These are phyloP conservation scores for Singerocomus rubriflavus DNA, from an alignment of 1,284 basidiomycete species.

Conservation along the genomic window DNA sequence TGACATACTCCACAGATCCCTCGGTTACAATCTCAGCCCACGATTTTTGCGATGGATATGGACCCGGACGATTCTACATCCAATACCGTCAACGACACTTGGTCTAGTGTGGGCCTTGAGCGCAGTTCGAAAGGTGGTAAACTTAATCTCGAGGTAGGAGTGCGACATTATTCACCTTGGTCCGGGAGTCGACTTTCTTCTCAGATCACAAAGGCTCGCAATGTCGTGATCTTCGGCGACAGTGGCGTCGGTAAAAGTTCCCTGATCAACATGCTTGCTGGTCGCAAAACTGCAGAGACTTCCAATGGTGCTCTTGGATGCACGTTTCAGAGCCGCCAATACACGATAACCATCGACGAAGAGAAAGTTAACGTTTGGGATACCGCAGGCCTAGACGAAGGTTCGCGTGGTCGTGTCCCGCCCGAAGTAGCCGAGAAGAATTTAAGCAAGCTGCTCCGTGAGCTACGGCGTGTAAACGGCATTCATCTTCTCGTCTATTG, in stretches of 20 bases:
- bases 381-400: slow-evolving; percentile 31
- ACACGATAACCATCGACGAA: slow-evolving; percentile 17
- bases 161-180: neutral
- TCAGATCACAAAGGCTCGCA: slow-evolving; percentile 13
- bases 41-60: slow-evolving; percentile 12
- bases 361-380: slow-evolving; percentile 30
- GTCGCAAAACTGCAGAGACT: slow-evolving; percentile 23
- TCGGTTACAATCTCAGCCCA: slow-evolving; percentile 7
- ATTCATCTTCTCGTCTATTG: slow-evolving; percentile 35
- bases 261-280: slow-evolving; percentile 31
- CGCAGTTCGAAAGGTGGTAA: neutral
- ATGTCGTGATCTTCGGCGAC: slow-evolving; percentile 32
- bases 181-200: neutral
- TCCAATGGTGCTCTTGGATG: slow-evolving; percentile 30
- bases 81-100: neutral
- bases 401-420: slow-evolving; percentile 23
- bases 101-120: slow-evolving; percentile 1
- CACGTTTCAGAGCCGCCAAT: slow-evolving; percentile 24
- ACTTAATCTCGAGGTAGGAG: slow-evolving; percentile 16
- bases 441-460: slow-evolving; percentile 25
- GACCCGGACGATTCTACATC: neutral
- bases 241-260: slow-evolving; percentile 35
- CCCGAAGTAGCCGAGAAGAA: slow-evolving; percentile 25
- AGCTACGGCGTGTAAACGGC: slow-evolving; percentile 26
- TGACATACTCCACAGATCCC: slow-evolving; percentile 11